These are phyloP conservation scores for Globisporangium spinosum DNA, from an alignment of 352 stramenopile species.

Conservation along the genomic window DNA sequence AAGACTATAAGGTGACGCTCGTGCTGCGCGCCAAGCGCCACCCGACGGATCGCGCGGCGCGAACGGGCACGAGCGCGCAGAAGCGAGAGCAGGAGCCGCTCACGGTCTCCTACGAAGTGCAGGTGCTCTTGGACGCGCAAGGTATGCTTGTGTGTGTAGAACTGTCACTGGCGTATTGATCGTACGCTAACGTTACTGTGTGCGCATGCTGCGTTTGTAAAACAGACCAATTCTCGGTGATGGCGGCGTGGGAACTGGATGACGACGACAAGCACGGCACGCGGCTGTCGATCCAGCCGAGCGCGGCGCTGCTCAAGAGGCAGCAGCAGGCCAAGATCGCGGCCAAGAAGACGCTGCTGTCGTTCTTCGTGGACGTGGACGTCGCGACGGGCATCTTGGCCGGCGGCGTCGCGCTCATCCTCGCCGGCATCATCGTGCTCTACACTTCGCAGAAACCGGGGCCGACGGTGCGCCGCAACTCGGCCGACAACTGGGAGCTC, in stretches of 20 bases:
- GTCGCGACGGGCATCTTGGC: constrained; percentile 40
- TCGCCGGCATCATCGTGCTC: constrained; percentile 40
- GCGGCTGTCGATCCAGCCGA: constrained; percentile 46
- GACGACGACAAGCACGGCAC: constrained; percentile 27
- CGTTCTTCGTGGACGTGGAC: background rate
- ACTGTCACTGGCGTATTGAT: background rate
- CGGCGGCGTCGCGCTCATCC: constrained; percentile 46
- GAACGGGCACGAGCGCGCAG: constrained; percentile 27
- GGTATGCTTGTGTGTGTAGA: constrained; percentile 15
- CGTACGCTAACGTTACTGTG: background rate
- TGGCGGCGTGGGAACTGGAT: constrained; percentile 59
- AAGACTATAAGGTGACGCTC: constrained; percentile 45
- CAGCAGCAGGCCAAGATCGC: constrained; percentile 15
- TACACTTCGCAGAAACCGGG: constrained; percentile 40
- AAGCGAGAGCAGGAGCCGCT: constrained; percentile 20
- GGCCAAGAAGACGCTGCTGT: background rate
- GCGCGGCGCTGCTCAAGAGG: constrained; percentile 5
- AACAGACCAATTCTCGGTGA: constrained; percentile 46
- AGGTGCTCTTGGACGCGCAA: constrained; percentile 24
- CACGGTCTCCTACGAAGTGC: constrained; percentile 29
- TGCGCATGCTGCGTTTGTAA: background rate
- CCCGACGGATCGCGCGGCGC: constrained; percentile 13
- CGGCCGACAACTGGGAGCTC: constrained; percentile 15
- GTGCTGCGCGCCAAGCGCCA: constrained; percentile 36
- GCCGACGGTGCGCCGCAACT: constrained; percentile 7